Evolutionary conservation across 2,329 filamentous ascomycete species (phyloP), one percentile per base, ranked within the genome.

Genomic region (Aspergillus neotritici): DNA sequence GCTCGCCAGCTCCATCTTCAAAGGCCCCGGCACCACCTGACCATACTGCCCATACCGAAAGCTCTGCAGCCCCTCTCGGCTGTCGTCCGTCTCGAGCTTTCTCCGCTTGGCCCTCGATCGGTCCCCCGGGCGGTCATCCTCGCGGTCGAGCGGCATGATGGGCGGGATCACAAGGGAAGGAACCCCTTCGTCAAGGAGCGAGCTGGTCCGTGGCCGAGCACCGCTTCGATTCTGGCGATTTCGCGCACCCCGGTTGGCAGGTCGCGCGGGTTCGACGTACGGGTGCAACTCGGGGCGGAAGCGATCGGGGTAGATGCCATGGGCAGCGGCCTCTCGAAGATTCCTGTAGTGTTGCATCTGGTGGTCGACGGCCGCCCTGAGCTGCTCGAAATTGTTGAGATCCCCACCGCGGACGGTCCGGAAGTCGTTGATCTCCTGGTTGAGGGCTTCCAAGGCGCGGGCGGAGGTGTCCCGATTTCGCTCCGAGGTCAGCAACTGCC

Each of bases 21-120:
- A 70, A 51, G 79, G 77, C 3, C 89, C 90, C 0, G 87, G 79
- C 47, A 93, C 86, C 12, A 94, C 85, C 66, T 95, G 90, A 13
- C 90, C 91, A 63, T 84, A 88, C 56, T 82, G 83, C 15, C 90
- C 91, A 63, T 96, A 97, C 49, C 79, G 83, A 61, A 90, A 87
- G 2, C 75, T 78, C 47, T 58, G 61, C n/a, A 61, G 52, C 4
- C 63, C 67, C 47, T 70, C 64, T 17, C 72, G 66, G 11, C 73
- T 65, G 36, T 75, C 74, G 49, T 86, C 83, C 1, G 78, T 73
- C 54, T 87, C 84, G 31, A 88, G 64, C 62, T 86, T 88, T 49
- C 84, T 77, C 35, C 85, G 78, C 64, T 89, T 89, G 37, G 68
- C 68, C 44, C 66, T 59, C 47, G 78, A 72, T 43, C 80, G 76